Conservation (phyloP, 331 rosid genomes). For the Dryas integrifolia region DNA sequence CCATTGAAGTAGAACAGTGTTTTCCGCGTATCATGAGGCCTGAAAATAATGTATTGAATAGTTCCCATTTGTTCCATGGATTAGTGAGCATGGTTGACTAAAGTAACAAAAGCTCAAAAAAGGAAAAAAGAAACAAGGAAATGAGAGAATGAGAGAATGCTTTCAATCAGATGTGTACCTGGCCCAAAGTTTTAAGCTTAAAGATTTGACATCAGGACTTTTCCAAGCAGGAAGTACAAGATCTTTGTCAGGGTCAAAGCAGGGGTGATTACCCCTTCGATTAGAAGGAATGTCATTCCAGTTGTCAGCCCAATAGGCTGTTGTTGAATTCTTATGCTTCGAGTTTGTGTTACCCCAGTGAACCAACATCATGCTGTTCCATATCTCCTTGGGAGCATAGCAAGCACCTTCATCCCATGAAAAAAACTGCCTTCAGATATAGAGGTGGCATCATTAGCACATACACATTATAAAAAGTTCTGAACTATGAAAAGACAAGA, state of each 20-base stretch:
- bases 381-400: conserved; percentile 98
- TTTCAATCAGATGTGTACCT: conserved; percentile 40
- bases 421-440: conserved; percentile 72
- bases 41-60: conserved; percentile 38
- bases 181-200: conserved; percentile 68
- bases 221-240: conserved; percentile 99
- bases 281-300: conserved; percentile 72
- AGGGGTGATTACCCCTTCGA: conserved; percentile 79
- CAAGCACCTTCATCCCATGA: conserved; percentile 99
- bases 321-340: conserved; percentile 87
- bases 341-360: conserved; percentile 98
- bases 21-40: conserved; percentile 73
- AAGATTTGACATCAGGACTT: conserved; percentile 57
- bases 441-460: conserved; percentile 42
- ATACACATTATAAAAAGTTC: not conserved
- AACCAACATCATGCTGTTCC: conserved; percentile 96
- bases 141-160: not conserved
- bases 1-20: conserved; percentile 92
- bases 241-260: conserved; percentile 92
- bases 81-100: conserved; percentile 19
- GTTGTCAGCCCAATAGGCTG: conserved; percentile 91
- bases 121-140: not conserved
- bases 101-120: conserved; percentile 14
- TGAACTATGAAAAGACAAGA: conserved; percentile 11
- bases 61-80: conserved; percentile 11